These are phyloP conservation scores for Vicia sativa DNA, from an alignment of 306 rosid genomes.

Conservation along the genomic window DNA sequence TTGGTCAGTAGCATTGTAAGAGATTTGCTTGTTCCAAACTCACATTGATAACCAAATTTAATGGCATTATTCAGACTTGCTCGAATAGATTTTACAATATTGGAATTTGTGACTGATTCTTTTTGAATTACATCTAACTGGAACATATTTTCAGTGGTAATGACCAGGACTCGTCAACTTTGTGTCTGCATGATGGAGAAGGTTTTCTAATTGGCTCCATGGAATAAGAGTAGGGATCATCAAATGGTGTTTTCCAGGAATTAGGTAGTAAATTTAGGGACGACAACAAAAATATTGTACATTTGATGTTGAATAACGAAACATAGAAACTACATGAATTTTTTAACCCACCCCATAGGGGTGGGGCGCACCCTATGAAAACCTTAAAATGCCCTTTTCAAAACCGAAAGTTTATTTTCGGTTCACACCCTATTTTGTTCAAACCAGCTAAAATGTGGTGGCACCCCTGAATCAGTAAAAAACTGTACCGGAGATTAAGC, in stretches of 20 bases:
- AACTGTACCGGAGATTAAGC: no score
- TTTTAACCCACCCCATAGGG: no score
- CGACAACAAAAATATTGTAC: slow-evolving; percentile 58
- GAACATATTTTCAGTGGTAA: slow-evolving; percentile 50
- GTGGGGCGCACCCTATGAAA: no score
- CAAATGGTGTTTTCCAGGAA: slow-evolving; percentile 41
- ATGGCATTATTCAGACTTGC: slow-evolving; percentile 52
- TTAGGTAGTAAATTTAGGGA: slow-evolving; percentile 39
- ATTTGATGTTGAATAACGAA: slow-evolving; percentile 55
- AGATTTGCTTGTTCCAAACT: slow-evolving; percentile 31
- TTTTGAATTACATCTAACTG: slow-evolving; percentile 50
- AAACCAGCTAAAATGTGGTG: no score
- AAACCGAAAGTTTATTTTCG: no score
- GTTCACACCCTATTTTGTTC: no score
- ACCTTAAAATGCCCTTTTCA: no score
- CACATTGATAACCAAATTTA: slow-evolving; percentile 41
- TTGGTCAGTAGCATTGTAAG: slow-evolving; percentile 44
- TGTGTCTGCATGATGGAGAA: slow-evolving; percentile 42
- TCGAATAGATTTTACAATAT: slow-evolving; percentile 40
- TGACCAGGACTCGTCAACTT: slow-evolving; percentile 40
- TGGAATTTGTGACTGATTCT: slow-evolving; percentile 41
- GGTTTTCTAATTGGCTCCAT: slow-evolving; percentile 41
- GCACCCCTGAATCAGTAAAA: no score
- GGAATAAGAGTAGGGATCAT: slow-evolving; percentile 40
- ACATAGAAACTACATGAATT: slow-evolving; percentile 52